Evolutionary conservation across 176 grass and related monocot genomes (phyloP).

Genomic region (Cocos nucifera): DNA sequence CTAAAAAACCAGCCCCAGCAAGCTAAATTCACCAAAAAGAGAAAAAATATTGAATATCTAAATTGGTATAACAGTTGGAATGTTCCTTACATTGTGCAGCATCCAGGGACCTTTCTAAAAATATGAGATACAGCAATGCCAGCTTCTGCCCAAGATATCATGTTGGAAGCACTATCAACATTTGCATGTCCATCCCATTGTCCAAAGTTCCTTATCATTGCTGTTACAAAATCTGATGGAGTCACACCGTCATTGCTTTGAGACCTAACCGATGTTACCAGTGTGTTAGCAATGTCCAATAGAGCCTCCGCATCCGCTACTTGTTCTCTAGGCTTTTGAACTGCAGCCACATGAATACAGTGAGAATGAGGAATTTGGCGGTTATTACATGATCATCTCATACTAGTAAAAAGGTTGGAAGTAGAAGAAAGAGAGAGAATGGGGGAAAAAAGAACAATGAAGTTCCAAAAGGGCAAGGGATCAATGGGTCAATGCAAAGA

Average conservation of each 20-base stretch:
- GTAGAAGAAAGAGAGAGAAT: neutral
- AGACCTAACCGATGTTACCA: constrained; percentile 74
- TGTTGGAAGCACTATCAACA: constrained; percentile 20
- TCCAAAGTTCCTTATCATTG: constrained; percentile 60
- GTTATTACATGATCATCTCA: neutral
- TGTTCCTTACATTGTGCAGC: constrained; percentile 68
- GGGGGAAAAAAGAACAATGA: too few relatives aligned
- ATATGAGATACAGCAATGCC: constrained; percentile 47
- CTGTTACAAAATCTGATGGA: constrained; percentile 70
- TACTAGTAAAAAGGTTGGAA: neutral
- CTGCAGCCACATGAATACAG: constrained; percentile 24
- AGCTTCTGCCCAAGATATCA: constrained; percentile 46
- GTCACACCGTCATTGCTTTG: constrained; percentile 73
- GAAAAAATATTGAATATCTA: neutral
- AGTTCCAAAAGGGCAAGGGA: too few relatives aligned
- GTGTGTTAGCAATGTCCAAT: constrained; percentile 64
- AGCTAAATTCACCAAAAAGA: too few relatives aligned
- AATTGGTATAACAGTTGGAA: neutral
- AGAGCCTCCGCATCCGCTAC: constrained; percentile 87
- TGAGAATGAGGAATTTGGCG: neutral
- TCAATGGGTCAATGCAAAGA: too few relatives aligned
- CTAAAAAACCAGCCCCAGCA: too few relatives aligned
- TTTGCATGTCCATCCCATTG: constrained; percentile 27
- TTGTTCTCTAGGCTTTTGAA: constrained; percentile 91
- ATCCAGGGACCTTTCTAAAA: constrained; percentile 58